Conservation (phyloP, 345 rosid genomes). For the Heritiera littoralis region DNA sequence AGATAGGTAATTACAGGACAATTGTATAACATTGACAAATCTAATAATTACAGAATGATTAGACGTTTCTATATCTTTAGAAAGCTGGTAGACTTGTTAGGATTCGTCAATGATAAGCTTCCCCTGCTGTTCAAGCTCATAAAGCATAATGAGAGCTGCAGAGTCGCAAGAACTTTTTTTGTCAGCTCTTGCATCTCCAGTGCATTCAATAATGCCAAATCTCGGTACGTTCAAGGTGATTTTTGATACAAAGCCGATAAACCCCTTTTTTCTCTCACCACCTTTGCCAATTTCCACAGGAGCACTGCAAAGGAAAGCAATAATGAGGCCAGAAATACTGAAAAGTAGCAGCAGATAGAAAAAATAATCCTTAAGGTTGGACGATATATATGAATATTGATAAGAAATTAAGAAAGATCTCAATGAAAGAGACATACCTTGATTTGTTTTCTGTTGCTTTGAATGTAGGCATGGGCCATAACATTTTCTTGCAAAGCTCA, state of each 20-base stretch:
- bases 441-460: slow-evolving; percentile 26
- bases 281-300: slow-evolving; percentile 29
- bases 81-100: slow-evolving; percentile 3
- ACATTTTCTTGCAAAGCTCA: slow-evolving; percentile 69
- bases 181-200: slow-evolving; percentile 69
- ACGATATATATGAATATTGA: background rate
- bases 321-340: background rate
- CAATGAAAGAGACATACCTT: background rate
- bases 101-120: slow-evolving; percentile 36
- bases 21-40: background rate
- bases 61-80: too few species aligned
- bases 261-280: slow-evolving; percentile 38
- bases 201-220: slow-evolving; percentile 45
- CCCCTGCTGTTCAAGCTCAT: slow-evolving; percentile 58
- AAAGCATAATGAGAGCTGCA: slow-evolving; percentile 61
- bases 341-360: background rate
- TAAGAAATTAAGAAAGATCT: background rate
- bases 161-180: slow-evolving; percentile 84
- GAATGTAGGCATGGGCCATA: slow-evolving; percentile 75
- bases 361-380: background rate
- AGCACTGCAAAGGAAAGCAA: slow-evolving; percentile 40
- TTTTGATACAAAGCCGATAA: slow-evolving; percentile 55
- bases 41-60: background rate
- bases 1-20: too few species aligned
- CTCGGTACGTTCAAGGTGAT: slow-evolving; percentile 51